Evolutionary conservation across 1,139 yeast genomes (phyloP).

Genomic region (Wickerhamomyces sp.): DNA sequence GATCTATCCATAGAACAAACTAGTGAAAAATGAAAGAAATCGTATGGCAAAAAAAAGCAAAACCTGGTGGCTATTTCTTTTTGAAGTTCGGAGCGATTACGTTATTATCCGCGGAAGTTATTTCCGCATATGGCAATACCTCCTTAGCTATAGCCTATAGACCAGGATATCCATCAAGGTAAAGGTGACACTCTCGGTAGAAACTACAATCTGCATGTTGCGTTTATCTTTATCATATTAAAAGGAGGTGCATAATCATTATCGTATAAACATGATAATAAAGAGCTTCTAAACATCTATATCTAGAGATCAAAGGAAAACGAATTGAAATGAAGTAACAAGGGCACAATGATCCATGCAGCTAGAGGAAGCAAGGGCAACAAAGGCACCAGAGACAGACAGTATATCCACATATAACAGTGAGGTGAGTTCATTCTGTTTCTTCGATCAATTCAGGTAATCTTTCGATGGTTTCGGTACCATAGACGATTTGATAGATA

Average conservation of each 20-base stretch:
- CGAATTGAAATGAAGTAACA: not conserved
- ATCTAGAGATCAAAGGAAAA: not conserved
- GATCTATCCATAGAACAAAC: too few relatives aligned
- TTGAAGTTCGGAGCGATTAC: not conserved
- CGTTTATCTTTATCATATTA: too few relatives aligned
- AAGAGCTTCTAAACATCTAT: not conserved
- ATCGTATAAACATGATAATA: too few relatives aligned
- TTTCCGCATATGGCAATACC: too few relatives aligned
- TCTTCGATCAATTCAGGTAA: conserved; percentile 52
- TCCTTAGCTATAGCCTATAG: too few relatives aligned
- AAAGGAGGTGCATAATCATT: too few relatives aligned
- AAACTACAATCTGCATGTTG: too few relatives aligned
- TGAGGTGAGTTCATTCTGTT: not conserved
- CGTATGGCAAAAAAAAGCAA: not conserved
- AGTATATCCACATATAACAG: not conserved
- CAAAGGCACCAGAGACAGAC: not conserved
- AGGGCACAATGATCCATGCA: too few relatives aligned
- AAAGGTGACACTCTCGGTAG: too few relatives aligned
- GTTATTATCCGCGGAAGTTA: not conserved
- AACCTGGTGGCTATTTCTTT: not conserved
- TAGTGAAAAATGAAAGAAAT: too few relatives aligned
- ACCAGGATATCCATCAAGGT: too few relatives aligned
- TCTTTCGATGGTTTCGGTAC: conserved; percentile 51
- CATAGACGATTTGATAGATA: conserved; percentile 71
- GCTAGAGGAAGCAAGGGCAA: too few relatives aligned